Evolutionary conservation across 768 basidiomycete genomes (phyloP), one percentile per base, ranked within the genome.

Genomic region (Kwoniella botswanensis): DNA sequence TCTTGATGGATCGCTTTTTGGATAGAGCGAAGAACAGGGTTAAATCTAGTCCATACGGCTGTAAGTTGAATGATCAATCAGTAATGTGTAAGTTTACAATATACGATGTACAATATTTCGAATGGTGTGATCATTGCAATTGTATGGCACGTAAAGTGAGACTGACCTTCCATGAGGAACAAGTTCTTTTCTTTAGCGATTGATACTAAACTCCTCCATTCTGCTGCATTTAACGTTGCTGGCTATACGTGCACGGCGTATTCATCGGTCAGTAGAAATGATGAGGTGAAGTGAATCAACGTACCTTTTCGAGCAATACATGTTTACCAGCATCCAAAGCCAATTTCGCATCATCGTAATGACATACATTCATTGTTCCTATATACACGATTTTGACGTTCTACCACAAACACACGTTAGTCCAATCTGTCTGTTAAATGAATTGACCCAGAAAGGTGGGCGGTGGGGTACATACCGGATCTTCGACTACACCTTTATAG

Each of bases 161-260:
- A 65, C 74, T 71, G 70, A 67, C 82, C 84, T 67, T 84, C 84
- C 82, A 84, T 83, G 7, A 84, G 63, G 63, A 84, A 84, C 4
- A 80, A 43, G n/a, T 74, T 67, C 76, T 83, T 83, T 24, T 56
- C 65, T 43, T 75, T 76, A 1, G 84, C 84, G 21, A 84, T 69
- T n/a, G 70, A 71, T 41, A 76, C 68, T 9, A 84, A 71, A 13
- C 66, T 62, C 52, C 71, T 64, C 64, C 81, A 79, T 57, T 84
- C 83, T 1, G 68, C 73, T 1, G 75, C 79, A 61, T 82, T 84
- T 29, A 84, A 79, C 2, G 76, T 74, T 9, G 83, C 76, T 1
- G 80, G 71, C 81, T 79, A 50, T 24, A 4, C 1, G 3, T 35
- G 4, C 17, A n/a, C 12, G 58, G n/a, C 4, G 3, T 9, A 69